These are phyloP conservation scores for Malassezia vespertilionis DNA, from an alignment of 1,284 basidiomycete genomes.

Conservation along the genomic window DNA sequence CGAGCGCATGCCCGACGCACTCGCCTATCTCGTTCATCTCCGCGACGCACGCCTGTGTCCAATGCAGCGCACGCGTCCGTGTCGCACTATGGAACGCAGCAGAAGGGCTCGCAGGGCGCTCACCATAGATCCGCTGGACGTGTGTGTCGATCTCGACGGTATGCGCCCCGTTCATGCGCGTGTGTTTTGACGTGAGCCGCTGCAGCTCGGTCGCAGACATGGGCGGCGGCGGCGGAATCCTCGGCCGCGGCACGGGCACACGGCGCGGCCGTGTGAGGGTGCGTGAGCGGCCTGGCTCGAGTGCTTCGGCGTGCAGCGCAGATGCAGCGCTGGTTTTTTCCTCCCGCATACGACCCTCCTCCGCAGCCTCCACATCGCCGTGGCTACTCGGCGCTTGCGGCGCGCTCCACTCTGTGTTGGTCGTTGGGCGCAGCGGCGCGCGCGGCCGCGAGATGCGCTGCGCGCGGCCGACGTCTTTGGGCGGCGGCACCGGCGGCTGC, in stretches of 20 bases:
- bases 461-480: neutral
- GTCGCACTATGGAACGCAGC: constrained; percentile 4
- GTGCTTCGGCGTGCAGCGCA: neutral
- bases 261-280: no score
- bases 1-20: constrained; percentile 7
- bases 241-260: neutral
- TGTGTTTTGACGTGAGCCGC: constrained; percentile 8
- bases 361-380: neutral
- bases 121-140: constrained; percentile 1
- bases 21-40: constrained; percentile 11
- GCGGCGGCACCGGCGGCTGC: no score
- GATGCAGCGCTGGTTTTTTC: no score
- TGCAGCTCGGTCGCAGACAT: constrained; percentile 9
- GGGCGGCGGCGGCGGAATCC: neutral
- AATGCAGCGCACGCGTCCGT: neutral
- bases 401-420: neutral
- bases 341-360: no score
- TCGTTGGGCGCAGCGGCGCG: neutral
- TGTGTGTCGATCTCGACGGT: constrained; percentile 9
- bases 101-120: constrained; percentile 13
- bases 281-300: neutral
- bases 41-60: neutral
- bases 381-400: neutral
- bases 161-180: constrained; percentile 11
- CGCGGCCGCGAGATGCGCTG: neutral